phyloP scores from a whole-genome alignment of 192 early-diverging fungal genomes.

The Backusella mclennaniae region DNA sequence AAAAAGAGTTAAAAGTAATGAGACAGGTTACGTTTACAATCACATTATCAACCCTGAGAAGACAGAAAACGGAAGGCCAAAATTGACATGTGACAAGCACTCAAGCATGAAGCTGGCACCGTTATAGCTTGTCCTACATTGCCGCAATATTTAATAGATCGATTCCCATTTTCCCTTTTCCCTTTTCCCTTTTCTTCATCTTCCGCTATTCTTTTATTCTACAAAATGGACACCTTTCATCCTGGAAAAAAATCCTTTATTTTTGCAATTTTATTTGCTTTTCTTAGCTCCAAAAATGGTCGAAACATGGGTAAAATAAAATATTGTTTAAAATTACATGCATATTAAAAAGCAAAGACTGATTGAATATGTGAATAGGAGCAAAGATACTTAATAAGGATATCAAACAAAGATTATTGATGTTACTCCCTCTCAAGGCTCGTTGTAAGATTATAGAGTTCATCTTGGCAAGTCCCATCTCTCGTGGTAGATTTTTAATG shows the following conservation, averaged over 20 bases:
- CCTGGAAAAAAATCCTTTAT: background rate
- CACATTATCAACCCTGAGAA: background rate
- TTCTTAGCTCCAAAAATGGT: constrained; percentile 4
- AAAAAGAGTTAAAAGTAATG: background rate
- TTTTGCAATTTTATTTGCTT: background rate
- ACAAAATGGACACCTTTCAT: background rate
- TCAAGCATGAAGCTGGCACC: background rate
- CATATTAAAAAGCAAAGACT: background rate
- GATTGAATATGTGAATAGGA: background rate
- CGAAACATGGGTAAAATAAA: background rate
- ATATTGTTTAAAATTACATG: background rate
- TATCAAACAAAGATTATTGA: constrained; percentile 1
- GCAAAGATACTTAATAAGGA: background rate
- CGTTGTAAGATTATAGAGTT: background rate
- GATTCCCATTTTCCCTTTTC: background rate
- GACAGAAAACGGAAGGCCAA: background rate
- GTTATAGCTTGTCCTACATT: background rate
- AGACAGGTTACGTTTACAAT: background rate
- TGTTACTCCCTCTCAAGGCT: background rate
- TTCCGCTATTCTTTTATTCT: background rate
- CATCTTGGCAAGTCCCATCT: background rate
- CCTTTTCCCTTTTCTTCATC: background rate
- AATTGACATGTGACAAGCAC: background rate
- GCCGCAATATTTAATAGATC: background rate
- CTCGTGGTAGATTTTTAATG: background rate